Percentiles rank a stretch among this genome's conserved stretches.
These are phyloP conservation scores for Entelexis sorbosivorans DNA, from an alignment of 1,139 yeast species.

Conservation along the genomic window DNA sequence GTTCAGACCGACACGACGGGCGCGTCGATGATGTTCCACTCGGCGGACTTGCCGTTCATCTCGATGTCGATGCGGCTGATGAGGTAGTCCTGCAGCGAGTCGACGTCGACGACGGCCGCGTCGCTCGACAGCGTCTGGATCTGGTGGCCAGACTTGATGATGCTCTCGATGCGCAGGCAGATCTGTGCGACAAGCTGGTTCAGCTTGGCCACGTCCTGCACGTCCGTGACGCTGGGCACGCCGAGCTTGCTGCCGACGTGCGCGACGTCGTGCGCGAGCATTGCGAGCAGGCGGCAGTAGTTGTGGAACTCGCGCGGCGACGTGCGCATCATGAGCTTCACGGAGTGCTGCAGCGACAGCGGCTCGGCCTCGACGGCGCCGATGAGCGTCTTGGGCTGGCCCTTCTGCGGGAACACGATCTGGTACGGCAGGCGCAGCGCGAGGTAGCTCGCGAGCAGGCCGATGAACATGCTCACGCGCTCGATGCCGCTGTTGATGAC, in stretches of 20 bases:
- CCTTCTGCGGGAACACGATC: constrained; percentile 27
- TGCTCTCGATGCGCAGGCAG: constrained; percentile 21
- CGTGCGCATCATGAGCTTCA: constrained; percentile 23
- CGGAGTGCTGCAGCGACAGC: constrained; percentile 21
- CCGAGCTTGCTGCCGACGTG: constrained; percentile 25
- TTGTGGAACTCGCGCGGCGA: constrained; percentile 27
- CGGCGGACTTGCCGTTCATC: constrained; percentile 30
- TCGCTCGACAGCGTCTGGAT: constrained; percentile 21
- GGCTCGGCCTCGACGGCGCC: constrained; percentile 19
- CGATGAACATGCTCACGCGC: constrained; percentile 27
- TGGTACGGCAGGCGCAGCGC: constrained; percentile 29
- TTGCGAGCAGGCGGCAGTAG: constrained; percentile 29
- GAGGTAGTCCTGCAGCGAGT: constrained; percentile 28
- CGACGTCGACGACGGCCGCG: constrained; percentile 21
- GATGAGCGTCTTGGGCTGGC: constrained; percentile 25
- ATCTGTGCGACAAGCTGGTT: constrained; percentile 23
- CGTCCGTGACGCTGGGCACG: constrained; percentile 17
- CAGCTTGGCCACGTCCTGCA: constrained; percentile 19
- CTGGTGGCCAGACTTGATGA: constrained; percentile 20
- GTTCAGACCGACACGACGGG: constrained; percentile 2
- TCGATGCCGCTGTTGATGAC: constrained; percentile 30
- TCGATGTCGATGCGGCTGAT: constrained; percentile 29
- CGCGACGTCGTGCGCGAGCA: constrained; percentile 30
- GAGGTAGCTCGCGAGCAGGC: constrained; percentile 29
- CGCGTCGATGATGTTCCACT: constrained; percentile 31